A percentile compares a stretch with the other conserved stretches of the same genome.
These are phyloP conservation scores for Orychophragmus violaceus DNA, from an alignment of 345 rosid species.

Conservation along the genomic window DNA sequence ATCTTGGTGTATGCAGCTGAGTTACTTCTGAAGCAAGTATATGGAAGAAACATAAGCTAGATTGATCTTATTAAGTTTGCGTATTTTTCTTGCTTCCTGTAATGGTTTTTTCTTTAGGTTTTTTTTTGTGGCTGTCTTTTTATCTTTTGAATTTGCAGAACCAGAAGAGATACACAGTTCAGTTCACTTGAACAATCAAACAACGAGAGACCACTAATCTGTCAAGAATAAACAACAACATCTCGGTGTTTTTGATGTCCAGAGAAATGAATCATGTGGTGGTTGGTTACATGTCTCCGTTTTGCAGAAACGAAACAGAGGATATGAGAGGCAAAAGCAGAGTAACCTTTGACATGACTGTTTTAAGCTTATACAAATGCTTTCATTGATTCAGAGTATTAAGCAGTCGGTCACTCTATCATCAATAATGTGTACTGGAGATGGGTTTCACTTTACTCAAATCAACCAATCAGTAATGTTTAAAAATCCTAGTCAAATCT, in stretches of 20 bases:
- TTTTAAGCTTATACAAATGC: background rate
- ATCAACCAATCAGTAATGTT: background rate
- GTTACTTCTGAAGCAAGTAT: conserved; percentile 21
- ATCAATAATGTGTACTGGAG: background rate
- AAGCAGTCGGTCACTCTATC: background rate
- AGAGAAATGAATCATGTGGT: too few species aligned
- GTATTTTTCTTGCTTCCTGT: conserved; percentile 5
- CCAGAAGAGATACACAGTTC: too few species aligned
- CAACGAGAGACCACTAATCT: too few species aligned
- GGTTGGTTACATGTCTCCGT: too few species aligned
- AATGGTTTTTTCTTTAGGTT: background rate
- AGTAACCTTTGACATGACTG: background rate
- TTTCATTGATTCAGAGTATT: background rate
- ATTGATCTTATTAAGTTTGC: conserved; percentile 16
- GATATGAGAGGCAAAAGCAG: too few species aligned
- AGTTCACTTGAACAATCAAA: too few species aligned
- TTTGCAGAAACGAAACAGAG: too few species aligned
- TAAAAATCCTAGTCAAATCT: background rate
- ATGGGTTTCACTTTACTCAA: background rate
- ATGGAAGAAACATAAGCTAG: conserved; percentile 25
- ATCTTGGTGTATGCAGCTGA: conserved; percentile 43
- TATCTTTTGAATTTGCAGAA: background rate
- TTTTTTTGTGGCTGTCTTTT: background rate
- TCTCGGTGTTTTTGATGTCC: too few species aligned
- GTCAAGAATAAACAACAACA: too few species aligned